These are phyloP conservation scores for Flaveria ramosissima DNA, from an alignment of 129 eudicot species.

Conservation along the genomic window DNA sequence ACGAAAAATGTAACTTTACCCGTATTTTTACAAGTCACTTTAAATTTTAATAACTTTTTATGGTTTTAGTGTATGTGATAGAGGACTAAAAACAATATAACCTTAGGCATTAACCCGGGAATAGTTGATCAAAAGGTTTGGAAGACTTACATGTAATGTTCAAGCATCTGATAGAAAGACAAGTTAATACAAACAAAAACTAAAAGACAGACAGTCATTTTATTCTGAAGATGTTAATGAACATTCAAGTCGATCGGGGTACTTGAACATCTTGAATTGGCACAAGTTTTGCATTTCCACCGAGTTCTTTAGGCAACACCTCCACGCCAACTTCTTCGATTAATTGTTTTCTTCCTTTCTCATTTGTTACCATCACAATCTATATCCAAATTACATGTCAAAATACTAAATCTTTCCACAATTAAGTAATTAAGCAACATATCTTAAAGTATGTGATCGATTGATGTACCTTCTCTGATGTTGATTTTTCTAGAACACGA, in stretches of 20 bases:
- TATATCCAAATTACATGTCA: slow-evolving; percentile 21
- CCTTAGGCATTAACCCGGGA: too few relatives aligned
- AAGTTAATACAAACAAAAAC: background rate
- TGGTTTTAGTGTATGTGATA: too few relatives aligned
- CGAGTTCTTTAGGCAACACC: slow-evolving; percentile 43
- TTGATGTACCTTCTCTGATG: slow-evolving; percentile 47
- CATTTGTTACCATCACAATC: slow-evolving; percentile 44
- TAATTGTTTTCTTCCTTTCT: slow-evolving; percentile 39
- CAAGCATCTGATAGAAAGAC: background rate
- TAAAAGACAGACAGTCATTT: background rate
- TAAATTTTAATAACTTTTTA: too few relatives aligned
- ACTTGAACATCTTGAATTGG: slow-evolving; percentile 44
- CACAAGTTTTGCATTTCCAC: slow-evolving; percentile 43
- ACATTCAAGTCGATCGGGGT: slow-evolving; percentile 2
- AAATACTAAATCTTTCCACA: background rate
- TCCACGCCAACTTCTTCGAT: slow-evolving; percentile 42
- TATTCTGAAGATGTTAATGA: background rate
- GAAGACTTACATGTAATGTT: too few relatives aligned
- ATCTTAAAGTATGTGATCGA: background rate
- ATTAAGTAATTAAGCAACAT: background rate
- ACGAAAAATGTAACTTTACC: too few relatives aligned
- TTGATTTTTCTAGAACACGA: slow-evolving; percentile 58
- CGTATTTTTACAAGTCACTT: too few relatives aligned
- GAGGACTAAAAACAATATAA: too few relatives aligned
- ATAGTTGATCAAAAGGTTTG: too few relatives aligned